Percentiles rank a stretch among this genome's conserved stretches.
phyloP scores from a whole-genome alignment of 1,284 basidiomycete species.

The Ustilago xerochloae region DNA sequence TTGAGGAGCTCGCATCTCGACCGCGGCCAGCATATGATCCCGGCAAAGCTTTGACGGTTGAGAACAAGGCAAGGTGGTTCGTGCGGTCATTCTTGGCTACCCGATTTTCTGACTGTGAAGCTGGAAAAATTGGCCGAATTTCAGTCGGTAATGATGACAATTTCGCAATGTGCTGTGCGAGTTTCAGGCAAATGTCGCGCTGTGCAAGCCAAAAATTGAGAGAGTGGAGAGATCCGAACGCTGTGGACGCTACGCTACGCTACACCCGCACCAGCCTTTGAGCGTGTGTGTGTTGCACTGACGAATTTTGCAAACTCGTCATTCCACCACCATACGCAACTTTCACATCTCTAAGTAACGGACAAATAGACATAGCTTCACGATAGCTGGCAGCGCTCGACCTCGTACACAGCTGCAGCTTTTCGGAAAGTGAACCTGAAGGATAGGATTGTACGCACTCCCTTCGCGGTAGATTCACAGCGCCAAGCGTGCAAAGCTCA shows the following conservation, averaged over 20 bases:
- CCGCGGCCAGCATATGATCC: too few relatives aligned
- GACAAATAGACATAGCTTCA: neutral
- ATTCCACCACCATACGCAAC: neutral
- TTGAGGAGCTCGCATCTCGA: neutral
- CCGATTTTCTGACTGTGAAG: neutral
- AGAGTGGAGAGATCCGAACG: constrained; percentile 28
- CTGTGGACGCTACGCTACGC: neutral
- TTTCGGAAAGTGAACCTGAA: neutral
- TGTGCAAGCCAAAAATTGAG: neutral
- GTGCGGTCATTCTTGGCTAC: neutral
- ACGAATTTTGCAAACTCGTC: neutral
- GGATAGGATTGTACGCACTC: neutral
- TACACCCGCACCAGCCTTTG: neutral
- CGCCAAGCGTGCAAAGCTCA: neutral
- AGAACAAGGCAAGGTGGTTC: neutral
- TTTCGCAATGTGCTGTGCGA: neutral
- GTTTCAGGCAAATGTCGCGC: too few relatives aligned
- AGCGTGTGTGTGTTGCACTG: neutral
- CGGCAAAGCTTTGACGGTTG: neutral
- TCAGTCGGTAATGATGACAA: neutral
- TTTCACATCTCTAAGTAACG: neutral
- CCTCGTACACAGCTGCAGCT: neutral
- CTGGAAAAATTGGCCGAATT: neutral
- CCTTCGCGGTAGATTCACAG: neutral
- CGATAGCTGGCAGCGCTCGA: neutral